These are phyloP conservation scores for Syzygium aqueum DNA, from an alignment of 345 rosid species.

Conservation along the genomic window DNA sequence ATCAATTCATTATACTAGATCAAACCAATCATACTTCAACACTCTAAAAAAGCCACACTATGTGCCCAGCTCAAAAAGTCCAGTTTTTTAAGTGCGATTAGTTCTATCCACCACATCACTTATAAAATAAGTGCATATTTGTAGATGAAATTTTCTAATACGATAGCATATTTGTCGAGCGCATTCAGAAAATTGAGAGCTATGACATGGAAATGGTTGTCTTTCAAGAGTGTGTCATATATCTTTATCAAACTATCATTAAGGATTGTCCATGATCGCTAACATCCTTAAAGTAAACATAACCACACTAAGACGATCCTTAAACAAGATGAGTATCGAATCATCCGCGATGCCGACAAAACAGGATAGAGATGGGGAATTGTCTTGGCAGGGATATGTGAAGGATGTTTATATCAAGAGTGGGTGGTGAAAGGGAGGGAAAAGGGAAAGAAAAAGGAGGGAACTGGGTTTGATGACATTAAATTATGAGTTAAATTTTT, in stretches of 20 bases:
- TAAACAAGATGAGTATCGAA: neutral
- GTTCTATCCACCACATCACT: neutral
- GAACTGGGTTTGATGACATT: neutral
- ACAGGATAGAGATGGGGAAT: neutral
- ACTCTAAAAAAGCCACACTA: neutral
- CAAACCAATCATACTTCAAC: neutral
- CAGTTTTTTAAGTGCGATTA: neutral
- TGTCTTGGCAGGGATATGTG: neutral
- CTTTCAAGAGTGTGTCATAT: neutral
- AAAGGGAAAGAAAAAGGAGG: neutral
- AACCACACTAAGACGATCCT: neutral
- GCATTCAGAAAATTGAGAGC: neutral
- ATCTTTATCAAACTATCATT: neutral
- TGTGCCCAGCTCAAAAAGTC: neutral
- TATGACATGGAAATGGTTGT: neutral
- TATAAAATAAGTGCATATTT: neutral
- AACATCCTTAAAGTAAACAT: neutral
- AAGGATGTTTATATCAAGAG: slow-evolving; percentile 21
- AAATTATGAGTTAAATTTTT: slow-evolving; percentile 2
- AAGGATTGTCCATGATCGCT: neutral
- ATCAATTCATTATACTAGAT: neutral
- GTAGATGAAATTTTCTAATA: neutral
- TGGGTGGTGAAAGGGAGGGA: slow-evolving; percentile 32
- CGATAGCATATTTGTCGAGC: neutral
- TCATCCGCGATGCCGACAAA: neutral